phyloP scores from a whole-genome alignment of 140 eudicot species.

The Bidens hawaiensis region DNA sequence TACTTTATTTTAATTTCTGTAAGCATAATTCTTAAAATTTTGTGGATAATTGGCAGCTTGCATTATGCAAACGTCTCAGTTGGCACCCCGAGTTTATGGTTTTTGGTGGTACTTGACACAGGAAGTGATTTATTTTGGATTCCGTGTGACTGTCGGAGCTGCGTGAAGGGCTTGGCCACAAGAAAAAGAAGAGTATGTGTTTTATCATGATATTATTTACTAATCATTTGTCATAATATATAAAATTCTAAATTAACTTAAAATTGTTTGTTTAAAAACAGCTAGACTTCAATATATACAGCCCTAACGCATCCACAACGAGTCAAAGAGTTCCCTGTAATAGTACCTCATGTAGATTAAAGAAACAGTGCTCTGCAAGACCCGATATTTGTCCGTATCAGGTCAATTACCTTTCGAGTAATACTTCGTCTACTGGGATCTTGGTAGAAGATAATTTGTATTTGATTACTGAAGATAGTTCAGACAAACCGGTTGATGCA shows the following conservation, averaged over 20 bases:
- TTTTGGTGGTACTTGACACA: too few relatives aligned
- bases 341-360: slow-evolving; percentile 52
- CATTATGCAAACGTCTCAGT: slow-evolving; percentile 81
- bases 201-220: background rate
- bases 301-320: slow-evolving; percentile 61
- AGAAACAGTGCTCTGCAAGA: slow-evolving; percentile 40
- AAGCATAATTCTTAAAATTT: slow-evolving; percentile 3
- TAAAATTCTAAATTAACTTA: background rate
- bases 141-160: slow-evolving; percentile 73
- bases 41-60: slow-evolving; percentile 44
- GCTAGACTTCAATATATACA: slow-evolving; percentile 69
- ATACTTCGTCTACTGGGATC: slow-evolving; percentile 78
- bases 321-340: slow-evolving; percentile 58
- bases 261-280: slow-evolving; percentile 23
- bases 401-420: slow-evolving; percentile 60
- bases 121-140: slow-evolving; percentile 95
- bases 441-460: slow-evolving; percentile 78
- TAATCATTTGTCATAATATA: background rate
- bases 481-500: slow-evolving; percentile 43
- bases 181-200: slow-evolving; percentile 48
- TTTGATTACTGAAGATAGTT: slow-evolving; percentile 44
- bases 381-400: slow-evolving; percentile 70
- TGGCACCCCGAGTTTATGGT: slow-evolving; percentile 79
- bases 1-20: background rate
- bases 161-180: slow-evolving; percentile 44